These are phyloP conservation scores for Fusarium acutatum DNA, from an alignment of 2,329 filamentous ascomycete species.

Conservation along the genomic window DNA sequence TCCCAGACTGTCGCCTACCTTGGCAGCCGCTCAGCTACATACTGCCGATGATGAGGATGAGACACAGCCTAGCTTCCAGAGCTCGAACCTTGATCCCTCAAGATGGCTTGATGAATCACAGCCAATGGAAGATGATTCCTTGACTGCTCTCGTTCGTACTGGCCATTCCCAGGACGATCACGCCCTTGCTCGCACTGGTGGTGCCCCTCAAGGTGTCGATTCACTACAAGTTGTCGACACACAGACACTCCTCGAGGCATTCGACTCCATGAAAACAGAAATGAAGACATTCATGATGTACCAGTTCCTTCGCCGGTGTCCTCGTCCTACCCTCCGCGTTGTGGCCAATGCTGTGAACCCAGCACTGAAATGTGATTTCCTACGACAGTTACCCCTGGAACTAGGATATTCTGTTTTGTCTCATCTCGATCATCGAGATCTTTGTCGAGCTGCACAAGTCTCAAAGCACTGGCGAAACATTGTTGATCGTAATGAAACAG, in stretches of 20 bases:
- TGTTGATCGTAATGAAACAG: conserved; percentile 90
- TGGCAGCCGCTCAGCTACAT: conserved; percentile 72
- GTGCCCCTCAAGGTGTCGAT: not conserved
- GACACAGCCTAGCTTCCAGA: conserved; percentile 46
- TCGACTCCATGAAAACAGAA: conserved; percentile 88
- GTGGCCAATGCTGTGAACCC: conserved; percentile 93
- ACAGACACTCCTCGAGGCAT: conserved; percentile 86
- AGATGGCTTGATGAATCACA: conserved; percentile 55
- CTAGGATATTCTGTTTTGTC: conserved; percentile 87
- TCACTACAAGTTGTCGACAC: conserved; percentile 73
- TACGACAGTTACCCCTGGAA: conserved; percentile 84
- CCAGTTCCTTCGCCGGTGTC: conserved; percentile 87
- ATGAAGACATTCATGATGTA: conserved; percentile 98
- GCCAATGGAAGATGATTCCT: conserved; percentile 44
- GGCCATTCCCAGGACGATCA: conserved; percentile 35
- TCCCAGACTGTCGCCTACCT: conserved; percentile 90
- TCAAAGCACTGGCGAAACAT: conserved; percentile 94
- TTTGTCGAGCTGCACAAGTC: conserved; percentile 90
- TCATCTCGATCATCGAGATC: conserved; percentile 84
- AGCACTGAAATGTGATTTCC: conserved; percentile 91
- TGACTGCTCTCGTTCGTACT: conserved; percentile 40
- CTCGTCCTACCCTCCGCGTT: conserved; percentile 86
- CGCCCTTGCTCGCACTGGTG: conserved; percentile 40
- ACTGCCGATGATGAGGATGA: conserved; percentile 56
- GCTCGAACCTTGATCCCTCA: conserved; percentile 40